Base-by-base conservation (phyloP, 306 rosid species). In the Prunus fruticosa region DNA sequence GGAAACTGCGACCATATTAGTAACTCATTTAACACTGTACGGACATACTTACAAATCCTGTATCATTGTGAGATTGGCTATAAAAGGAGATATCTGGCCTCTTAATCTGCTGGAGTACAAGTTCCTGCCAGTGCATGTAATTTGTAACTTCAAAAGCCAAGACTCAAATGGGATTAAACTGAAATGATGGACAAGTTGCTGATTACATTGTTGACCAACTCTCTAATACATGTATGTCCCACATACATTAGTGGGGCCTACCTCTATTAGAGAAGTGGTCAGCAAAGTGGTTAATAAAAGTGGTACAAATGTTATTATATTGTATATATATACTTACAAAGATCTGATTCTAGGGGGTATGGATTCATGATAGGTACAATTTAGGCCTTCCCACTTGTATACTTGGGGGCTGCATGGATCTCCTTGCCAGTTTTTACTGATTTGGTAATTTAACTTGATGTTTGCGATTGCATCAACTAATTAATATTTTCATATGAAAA, bases 341-440 rank as follows among this genome's bases (percentile, higher is more conserved):
- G 69, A 80, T 72, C 18, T 82, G 75, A 87, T 78, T 82, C 91
- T 82, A 22, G 85, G 80, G 14, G 78, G 1, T 4, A 45, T 61
- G 73, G 57, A 5, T 0, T 41, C 75, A 65, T 53, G 68, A 71
- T 51, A 25, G 60, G 72, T 82, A 57, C 88, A 87, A 38, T 72
- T 80, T 64, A 87, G 67, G 13, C 91, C 88, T 25, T 80, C 74
- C 91, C 88, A 87, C 65, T 27, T 49, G 76, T 75, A 87, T 15
- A 19, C 47, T 43, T 43, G 23, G 0, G 87, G 91, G 43, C 15
- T 60, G 19, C 91, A 84, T 41, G 88, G 88, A 78, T 87, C 87
- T 74, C 88, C 87, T 52, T 80, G 81, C 91, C 91, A 84, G 62
- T 75, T 72, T 2, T 46, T 46, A 12, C 13, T 46, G 50, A 46